Percentiles rank a stretch among this genome's conserved stretches.
These are phyloP conservation scores for Perkinsus olseni DNA, from an alignment of 169 alveolate genomes.

Conservation along the genomic window DNA sequence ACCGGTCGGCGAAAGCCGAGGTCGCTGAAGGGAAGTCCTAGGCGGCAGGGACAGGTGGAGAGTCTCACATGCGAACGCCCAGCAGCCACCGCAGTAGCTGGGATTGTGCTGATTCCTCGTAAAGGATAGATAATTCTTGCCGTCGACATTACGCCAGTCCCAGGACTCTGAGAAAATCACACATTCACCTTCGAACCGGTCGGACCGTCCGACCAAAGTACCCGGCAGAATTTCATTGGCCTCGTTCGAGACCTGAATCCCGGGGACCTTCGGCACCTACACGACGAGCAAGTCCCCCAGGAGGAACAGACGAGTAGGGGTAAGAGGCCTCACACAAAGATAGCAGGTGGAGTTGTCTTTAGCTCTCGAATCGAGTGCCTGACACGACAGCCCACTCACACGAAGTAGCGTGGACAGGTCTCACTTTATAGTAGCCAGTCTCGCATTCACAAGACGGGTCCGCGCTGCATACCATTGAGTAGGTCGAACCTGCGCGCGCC, in stretches of 20 bases:
- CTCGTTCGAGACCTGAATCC: neutral
- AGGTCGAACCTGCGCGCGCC: neutral
- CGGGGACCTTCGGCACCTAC: neutral
- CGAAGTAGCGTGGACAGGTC: neutral
- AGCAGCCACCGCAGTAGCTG: constrained; percentile 56
- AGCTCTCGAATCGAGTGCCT: neutral
- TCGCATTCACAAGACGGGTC: neutral
- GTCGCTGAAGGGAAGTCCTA: constrained; percentile 15
- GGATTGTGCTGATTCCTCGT: constrained; percentile 54
- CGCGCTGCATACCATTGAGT: neutral
- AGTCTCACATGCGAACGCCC: constrained; percentile 45
- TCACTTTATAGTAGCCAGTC: neutral
- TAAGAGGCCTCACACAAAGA: neutral
- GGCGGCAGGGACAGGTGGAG: neutral
- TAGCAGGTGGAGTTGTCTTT: neutral
- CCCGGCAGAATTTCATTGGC: neutral
- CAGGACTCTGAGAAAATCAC: neutral
- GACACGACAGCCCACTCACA: neutral
- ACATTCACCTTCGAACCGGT: too few relatives aligned
- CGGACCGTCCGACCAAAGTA: too few relatives aligned
- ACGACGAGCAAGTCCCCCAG: neutral
- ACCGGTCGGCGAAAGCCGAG: constrained; percentile 55
- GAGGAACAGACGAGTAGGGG: neutral
- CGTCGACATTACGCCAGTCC: constrained; percentile 57
- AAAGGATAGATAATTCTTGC: constrained; percentile 45